A percentile compares a stretch with the other conserved stretches of the same genome.
phyloP scores from a whole-genome alignment of 2,329 filamentous ascomycete species.

The Colletotrichum kahawae region DNA sequence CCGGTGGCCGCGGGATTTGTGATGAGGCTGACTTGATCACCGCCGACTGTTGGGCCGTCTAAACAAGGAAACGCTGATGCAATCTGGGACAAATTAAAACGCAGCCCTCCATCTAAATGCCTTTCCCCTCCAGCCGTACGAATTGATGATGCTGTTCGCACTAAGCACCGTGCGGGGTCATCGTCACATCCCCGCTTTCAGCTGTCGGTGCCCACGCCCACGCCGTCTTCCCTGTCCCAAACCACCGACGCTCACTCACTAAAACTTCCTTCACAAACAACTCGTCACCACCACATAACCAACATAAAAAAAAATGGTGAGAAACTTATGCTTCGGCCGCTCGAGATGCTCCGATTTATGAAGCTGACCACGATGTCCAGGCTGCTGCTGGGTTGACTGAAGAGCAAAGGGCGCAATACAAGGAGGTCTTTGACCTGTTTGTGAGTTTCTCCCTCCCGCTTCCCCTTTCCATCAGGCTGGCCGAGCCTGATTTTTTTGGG shows the following conservation, averaged over 20 bases:
- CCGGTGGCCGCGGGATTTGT: background rate
- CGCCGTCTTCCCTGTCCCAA: conserved; percentile 22
- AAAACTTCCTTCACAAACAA: conserved; percentile 18
- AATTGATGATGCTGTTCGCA: background rate
- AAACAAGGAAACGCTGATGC: conserved; percentile 3
- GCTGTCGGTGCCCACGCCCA: conserved; percentile 8
- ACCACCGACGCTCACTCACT: conserved; percentile 9
- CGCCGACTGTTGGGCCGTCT: background rate
- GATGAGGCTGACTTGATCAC: conserved; percentile 8
- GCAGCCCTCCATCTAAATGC: background rate
- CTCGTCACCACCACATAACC: background rate
- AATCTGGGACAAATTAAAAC: background rate
- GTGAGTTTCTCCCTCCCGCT: conserved; percentile 64
- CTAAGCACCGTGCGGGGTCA: conserved; percentile 6
- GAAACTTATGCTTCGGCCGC: background rate
- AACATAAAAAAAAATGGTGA: conserved; percentile 13
- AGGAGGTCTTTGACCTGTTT: conserved; percentile 99
- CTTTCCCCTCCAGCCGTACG: background rate
- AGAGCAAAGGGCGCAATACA: conserved; percentile 99
- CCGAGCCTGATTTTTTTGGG: background rate
- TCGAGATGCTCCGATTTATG: background rate
- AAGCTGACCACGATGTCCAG: background rate
- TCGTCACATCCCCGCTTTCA: conserved; percentile 22
- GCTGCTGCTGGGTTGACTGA: conserved; percentile 68
- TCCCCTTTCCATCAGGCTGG: conserved; percentile 7